phyloP scores from a whole-genome alignment of 768 basidiomycete genomes.

The Gymnopilus dilepis region DNA sequence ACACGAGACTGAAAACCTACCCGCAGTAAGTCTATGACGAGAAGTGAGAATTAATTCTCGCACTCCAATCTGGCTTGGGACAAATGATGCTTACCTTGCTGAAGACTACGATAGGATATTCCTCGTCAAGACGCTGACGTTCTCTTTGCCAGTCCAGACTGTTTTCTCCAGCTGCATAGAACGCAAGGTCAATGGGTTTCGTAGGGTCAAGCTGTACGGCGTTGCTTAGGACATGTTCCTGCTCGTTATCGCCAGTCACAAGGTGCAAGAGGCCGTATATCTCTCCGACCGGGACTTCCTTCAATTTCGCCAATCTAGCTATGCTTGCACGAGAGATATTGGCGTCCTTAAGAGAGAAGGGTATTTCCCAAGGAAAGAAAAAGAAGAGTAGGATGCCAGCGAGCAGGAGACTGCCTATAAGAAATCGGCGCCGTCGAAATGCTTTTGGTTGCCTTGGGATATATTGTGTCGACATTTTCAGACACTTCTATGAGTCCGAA shows the following conservation, averaged over 20 bases:
- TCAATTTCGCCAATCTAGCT: constrained; percentile 40
- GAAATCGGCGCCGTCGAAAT: constrained; percentile 52
- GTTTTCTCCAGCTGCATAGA: constrained; percentile 57
- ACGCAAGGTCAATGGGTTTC: constrained; percentile 51
- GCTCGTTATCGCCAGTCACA: constrained; percentile 52
- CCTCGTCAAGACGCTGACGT: constrained; percentile 44
- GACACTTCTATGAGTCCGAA: not conserved
- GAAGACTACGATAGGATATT: constrained; percentile 76
- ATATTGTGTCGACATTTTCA: constrained; percentile 22
- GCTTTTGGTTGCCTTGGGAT: constrained; percentile 17
- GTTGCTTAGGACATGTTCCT: constrained; percentile 46
- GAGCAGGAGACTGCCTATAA: constrained; percentile 41
- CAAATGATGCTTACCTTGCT: constrained; percentile 67
- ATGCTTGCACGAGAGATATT: constrained; percentile 46
- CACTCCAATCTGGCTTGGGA: constrained; percentile 2
- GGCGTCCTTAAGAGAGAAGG: constrained; percentile 40
- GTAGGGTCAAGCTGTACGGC: constrained; percentile 49
- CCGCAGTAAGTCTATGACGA: constrained; percentile 69
- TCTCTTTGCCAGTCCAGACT: constrained; percentile 50
- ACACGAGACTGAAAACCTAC: constrained; percentile 45
- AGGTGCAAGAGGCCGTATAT: constrained; percentile 76
- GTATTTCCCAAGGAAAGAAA: constrained; percentile 48
- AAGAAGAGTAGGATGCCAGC: constrained; percentile 45
- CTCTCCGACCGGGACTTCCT: constrained; percentile 50
- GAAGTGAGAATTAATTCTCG: not conserved